Percentiles rank a stretch among this genome's conserved stretches.
phyloP scores from a whole-genome alignment of 257 asterid species.

The Sherardia arvensis region DNA sequence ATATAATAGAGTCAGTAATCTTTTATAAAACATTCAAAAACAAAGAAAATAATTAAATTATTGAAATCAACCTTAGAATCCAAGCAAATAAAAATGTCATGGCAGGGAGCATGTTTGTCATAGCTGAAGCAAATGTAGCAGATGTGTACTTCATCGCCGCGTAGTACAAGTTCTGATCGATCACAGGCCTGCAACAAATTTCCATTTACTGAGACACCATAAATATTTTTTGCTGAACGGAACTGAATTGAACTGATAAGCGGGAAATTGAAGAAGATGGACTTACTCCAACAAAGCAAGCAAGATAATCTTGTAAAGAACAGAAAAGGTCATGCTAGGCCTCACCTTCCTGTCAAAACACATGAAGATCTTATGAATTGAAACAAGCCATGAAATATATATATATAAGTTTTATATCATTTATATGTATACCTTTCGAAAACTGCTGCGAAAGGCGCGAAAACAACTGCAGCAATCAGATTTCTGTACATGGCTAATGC shows the following conservation, averaged over 20 bases:
- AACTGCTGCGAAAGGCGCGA: conserved; percentile 43
- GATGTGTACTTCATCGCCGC: conserved; percentile 54
- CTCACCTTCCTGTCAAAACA: conserved; percentile 57
- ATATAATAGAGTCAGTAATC: background rate
- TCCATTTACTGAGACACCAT: background rate
- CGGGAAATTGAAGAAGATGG: too few relatives aligned
- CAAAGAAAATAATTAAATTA: background rate
- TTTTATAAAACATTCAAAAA: background rate
- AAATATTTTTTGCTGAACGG: background rate
- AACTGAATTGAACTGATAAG: too few relatives aligned
- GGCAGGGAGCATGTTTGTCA: conserved; percentile 71
- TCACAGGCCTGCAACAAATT: conserved; percentile 44
- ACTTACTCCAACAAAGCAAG: conserved; percentile 59
- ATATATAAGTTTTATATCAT: too few relatives aligned
- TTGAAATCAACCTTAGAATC: conserved; percentile 39
- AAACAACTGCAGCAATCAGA: conserved; percentile 34
- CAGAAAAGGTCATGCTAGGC: conserved; percentile 59
- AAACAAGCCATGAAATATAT: background rate
- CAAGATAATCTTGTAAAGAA: conserved; percentile 45
- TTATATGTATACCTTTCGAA: conserved; percentile 36
- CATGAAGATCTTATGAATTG: background rate
- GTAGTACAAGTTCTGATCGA: conserved; percentile 60
- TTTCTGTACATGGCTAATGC: conserved; percentile 48
- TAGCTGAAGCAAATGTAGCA: conserved; percentile 52
- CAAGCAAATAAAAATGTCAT: conserved; percentile 63